Base-by-base conservation (phyloP, 345 rosid genomes). In the Eucalyptus caleyi region DNA sequence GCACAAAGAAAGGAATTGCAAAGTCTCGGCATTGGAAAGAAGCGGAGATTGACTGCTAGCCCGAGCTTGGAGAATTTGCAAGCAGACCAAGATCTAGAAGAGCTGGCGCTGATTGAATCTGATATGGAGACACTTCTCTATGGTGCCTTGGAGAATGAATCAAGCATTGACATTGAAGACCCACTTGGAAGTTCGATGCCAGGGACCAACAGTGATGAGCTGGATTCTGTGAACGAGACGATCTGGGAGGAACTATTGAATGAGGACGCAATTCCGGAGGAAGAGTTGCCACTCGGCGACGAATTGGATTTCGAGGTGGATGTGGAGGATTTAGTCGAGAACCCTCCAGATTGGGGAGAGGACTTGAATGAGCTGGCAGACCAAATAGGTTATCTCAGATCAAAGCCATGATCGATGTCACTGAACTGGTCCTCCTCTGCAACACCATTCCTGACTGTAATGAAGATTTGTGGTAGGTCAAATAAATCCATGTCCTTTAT, bases 301-400 rank as follows among this genome's bases (percentile, higher is more conserved):
- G 89, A 93, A 50, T 30, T 89, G 5, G 96, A 93, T 87, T 40
- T 88, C 77, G 95, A 94, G 89, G 92, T 93, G 45, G 93, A 92
- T 69, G 94, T 95, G 82, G 97, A 96, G 91, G 96, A 95, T 91
- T 90, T 96, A 90, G 94, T 90, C n/a, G 92, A 91, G 7, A 89
- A 93, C 16, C 93, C 95, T 15, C 85, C 88, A 5, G 95, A 93
- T 82, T 97, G 98, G 97, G 92, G 45, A 51, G 96, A 91, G 86
- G 95, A 95, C 44, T 86, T 96, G 54, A 95, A 90, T 26, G 95
- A 95, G 30, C 93, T 97, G 23, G 96, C 93, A 13, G 98, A 95
- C 94, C 97, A 96, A 89, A 92, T 96, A 93, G 96, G 93, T 21
- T 94, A 88, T 91, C 93, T 97, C 53, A 90, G 94, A 91, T 93